These are phyloP conservation scores for Vicia sativa DNA, from an alignment of 306 rosid species.

Conservation along the genomic window DNA sequence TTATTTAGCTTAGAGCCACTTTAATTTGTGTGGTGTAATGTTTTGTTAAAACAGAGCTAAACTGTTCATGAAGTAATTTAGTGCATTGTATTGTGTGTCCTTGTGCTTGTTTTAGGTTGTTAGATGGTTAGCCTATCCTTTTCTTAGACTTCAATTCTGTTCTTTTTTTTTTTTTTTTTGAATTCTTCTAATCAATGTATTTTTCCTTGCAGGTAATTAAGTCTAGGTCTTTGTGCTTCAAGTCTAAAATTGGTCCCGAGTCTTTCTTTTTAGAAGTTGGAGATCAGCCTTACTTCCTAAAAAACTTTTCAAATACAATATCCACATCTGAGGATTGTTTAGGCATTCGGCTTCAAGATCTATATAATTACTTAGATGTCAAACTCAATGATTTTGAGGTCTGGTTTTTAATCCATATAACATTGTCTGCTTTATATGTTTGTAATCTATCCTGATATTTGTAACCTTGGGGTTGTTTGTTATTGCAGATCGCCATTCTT, in stretches of 20 bases:
- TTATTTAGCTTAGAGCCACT: constrained; percentile 10
- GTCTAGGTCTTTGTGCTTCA: constrained; percentile 54
- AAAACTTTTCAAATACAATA: constrained; percentile 50
- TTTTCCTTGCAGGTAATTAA: constrained; percentile 57
- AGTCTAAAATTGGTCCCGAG: constrained; percentile 46
- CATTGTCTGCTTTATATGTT: constrained; percentile 31
- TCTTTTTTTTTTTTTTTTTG: neutral
- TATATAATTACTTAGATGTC: constrained; percentile 64
- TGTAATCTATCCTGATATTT: constrained; percentile 29
- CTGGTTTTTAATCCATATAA: constrained; percentile 28
- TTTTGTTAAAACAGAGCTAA: neutral
- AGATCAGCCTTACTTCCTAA: constrained; percentile 44
- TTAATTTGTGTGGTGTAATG: neutral
- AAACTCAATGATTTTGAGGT: constrained; percentile 73
- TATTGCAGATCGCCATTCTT: constrained; percentile 58
- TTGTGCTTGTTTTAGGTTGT: constrained; percentile 9
- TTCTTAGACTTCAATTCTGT: neutral
- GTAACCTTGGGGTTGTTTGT: constrained; percentile 23
- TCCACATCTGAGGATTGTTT: constrained; percentile 38
- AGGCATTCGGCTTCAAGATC: constrained; percentile 57
- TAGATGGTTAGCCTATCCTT: neutral
- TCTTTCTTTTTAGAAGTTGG: constrained; percentile 46
- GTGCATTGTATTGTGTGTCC: constrained; percentile 9
- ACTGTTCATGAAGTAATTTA: neutral
- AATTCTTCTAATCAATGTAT: constrained; percentile 23